Base-by-base conservation (phyloP, 2,329 filamentous ascomycete species). In the Beauveria scarabaeidicola region DNA sequence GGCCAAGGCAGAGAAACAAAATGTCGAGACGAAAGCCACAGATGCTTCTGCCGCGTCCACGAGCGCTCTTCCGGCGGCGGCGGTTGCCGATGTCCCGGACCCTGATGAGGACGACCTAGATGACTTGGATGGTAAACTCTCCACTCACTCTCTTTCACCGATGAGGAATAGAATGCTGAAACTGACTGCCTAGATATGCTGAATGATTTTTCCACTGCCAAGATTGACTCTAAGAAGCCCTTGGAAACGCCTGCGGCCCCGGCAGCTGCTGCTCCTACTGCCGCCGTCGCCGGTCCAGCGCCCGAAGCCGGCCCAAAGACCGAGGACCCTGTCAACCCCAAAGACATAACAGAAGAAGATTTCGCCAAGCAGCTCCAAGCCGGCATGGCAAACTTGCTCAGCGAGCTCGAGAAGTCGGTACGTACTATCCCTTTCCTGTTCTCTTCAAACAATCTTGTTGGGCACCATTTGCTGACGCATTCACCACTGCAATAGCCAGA, bases 81-180 rank as follows among this genome's bases (percentile, higher is more conserved):
- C 66, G 46, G 61, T 66, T 17, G 66, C 81, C 23, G 82, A 88
- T 65, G 85, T 88, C 17, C 87, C 91, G 21, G 93, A 97, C 68
- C 93, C 92, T 7, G 93, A 97, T 65, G 92, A 96, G 73, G 94
- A 94, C 73, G 90, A 94, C 66, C 77, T 94, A 21, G 90, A 97
- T 69, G 94, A 97, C 68, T 78, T 99, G 48, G 94, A 99, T 74
- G 91, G 90, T 90, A 73, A 66, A 77, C 21, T n/a, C 19, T 11
- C 21, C 21, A 17, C 17, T 52, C 50, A 19, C 17, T 36, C 51
- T 48, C 13, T 23, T 23, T 19, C n/a, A 29, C 36, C 5, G 5
- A n/a, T 29, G 8, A 23, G 19, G 43, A 21, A n/a, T 3, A 15
- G n/a, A 15, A 27, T 32, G 7, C 19, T 58, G 19, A 40, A n/a